Conservation (phyloP, 2,329 filamentous ascomycete genomes). For the Phoma herbarum region DNA sequence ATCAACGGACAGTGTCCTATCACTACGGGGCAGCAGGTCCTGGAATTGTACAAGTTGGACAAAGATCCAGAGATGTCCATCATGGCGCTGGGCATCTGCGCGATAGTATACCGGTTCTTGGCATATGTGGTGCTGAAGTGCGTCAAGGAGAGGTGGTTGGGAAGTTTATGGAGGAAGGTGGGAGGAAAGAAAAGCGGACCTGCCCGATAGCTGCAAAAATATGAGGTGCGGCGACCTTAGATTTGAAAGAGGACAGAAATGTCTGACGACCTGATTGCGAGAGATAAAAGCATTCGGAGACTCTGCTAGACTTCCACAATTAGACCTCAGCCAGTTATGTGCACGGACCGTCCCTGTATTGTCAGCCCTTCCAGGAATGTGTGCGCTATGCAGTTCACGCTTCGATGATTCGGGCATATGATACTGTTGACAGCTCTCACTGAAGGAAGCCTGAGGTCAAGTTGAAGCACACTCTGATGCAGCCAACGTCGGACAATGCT, state of each 20-base stretch:
- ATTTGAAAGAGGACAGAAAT: too few relatives aligned
- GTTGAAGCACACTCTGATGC: neutral
- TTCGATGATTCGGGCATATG: too few relatives aligned
- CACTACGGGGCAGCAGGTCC: constrained; percentile 70
- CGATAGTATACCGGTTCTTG: constrained; percentile 71
- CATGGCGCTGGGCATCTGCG: constrained; percentile 68
- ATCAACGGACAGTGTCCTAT: constrained; percentile 71
- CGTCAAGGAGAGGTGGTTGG: constrained; percentile 63
- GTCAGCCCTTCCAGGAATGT: neutral
- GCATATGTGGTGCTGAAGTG: constrained; percentile 67
- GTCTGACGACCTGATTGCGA: too few relatives aligned
- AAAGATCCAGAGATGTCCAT: constrained; percentile 69
- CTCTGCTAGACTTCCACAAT: too few relatives aligned
- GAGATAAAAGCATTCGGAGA: too few relatives aligned
- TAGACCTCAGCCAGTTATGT: too few relatives aligned
- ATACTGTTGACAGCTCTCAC: neutral
- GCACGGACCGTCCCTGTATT: too few relatives aligned
- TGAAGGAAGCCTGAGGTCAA: neutral
- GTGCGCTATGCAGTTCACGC: neutral
- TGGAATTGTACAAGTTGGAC: constrained; percentile 73
- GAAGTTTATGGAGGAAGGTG: constrained; percentile 40
- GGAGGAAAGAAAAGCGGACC: constrained; percentile 24
- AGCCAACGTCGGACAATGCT: neutral
- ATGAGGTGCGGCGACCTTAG: neutral
- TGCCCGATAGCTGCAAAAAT: neutral